Evolutionary conservation across 805 yeast species (phyloP), one percentile per base, ranked within the genome.

Genomic region (Metschnikowia sp.): DNA sequence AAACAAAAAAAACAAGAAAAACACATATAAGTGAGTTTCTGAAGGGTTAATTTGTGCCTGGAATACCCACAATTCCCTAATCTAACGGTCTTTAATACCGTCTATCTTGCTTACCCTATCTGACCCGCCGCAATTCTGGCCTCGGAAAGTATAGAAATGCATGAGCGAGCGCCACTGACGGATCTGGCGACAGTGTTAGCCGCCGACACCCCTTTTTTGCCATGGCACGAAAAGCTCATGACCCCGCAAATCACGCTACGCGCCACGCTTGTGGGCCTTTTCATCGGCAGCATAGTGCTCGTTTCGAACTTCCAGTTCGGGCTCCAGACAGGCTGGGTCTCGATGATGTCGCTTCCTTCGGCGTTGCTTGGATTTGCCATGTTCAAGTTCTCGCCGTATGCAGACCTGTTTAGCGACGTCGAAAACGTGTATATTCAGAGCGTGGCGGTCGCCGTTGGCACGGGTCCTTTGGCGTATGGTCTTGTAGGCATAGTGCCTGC

Each of bases 281-380:
- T 71, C 1, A 89, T 92, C n/a, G 99, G 99, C 0, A 80, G 97
- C 0, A 68, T 92, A 28, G 91, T 94, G 31, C 72, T 94, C 26
- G 72, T 90, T 13, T 88, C 97, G 4, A 92, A 92, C 65, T 94
- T 94, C 69, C 98, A 92, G 63, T 92, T 92, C 63, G 99, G 98
- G 1, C 72, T 92, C 18, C 99, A 92, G 62, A 92, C 97, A 0
- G 99, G 99, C 2, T 92, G 99, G 99, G 97, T 94, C 6, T 89
- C 97, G 10, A 92, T 92, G 99, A 94, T 92, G 99, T 87, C 96
- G 19, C 72, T 92, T 45, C 98, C 99, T 0, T 85, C 96, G 4
- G 97, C 98, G 0, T 66, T 92, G 44, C 67, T 92, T 26, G 97
- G 96, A 0, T 91, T 82, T 63, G 86, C 97, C 0, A 70, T 86